These are phyloP conservation scores for Blastocladiella emersonii DNA, from an alignment of 371 early-diverging fungal species.

Conservation along the genomic window DNA sequence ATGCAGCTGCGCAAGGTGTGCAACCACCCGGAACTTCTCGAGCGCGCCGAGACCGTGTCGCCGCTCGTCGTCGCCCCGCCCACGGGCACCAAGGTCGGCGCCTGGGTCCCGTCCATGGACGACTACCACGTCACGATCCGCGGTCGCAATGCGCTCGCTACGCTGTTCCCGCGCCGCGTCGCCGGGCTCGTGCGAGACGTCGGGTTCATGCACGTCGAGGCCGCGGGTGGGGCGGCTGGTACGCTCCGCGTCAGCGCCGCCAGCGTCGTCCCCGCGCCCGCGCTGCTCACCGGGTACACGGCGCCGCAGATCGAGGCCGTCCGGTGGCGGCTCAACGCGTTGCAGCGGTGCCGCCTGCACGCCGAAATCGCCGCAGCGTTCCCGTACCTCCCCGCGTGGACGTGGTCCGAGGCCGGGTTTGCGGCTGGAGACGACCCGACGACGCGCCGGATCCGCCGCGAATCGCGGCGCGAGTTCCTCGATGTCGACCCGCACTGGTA, in stretches of 20 bases:
- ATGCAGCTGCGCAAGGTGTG: slow-evolving; percentile 98
- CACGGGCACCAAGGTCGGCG: background rate
- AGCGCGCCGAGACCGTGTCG: slow-evolving; percentile 68
- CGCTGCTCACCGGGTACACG: background rate
- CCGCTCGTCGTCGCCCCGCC: background rate
- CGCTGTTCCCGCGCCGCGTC: background rate
- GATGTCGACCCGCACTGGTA: background rate
- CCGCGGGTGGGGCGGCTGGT: background rate
- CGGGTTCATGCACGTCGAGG: background rate
- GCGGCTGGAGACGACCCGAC: background rate
- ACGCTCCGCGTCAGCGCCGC: too few relatives aligned
- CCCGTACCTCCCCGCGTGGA: too few relatives aligned
- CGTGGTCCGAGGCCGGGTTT: too few relatives aligned
- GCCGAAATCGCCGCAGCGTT: too few relatives aligned
- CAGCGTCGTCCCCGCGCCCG: background rate
- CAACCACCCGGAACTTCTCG: slow-evolving; percentile 97
- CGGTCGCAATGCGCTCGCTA: background rate
- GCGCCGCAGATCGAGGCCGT: background rate
- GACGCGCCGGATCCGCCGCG: background rate
- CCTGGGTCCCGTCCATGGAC: background rate
- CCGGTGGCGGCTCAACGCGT: background rate
- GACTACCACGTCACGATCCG: background rate
- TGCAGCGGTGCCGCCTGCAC: background rate
- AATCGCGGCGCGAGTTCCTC: background rate
- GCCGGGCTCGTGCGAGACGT: background rate